Conservation (phyloP, 306 rosid genomes). For the Pueraria montana region DNA sequence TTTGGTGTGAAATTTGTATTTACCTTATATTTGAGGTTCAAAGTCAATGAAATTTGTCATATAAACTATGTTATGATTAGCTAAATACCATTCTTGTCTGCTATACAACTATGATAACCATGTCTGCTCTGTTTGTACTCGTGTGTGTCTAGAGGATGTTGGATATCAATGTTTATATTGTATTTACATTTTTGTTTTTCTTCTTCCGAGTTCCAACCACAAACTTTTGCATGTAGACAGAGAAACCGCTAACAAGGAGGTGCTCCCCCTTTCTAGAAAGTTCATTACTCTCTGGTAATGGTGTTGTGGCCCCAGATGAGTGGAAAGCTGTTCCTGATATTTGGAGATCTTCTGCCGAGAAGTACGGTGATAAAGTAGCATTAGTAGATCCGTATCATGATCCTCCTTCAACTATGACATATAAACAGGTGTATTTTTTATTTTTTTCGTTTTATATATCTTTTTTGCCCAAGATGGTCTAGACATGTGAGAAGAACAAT, state of each 20-base stretch:
- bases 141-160: background rate
- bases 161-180: background rate
- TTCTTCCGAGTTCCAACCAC: slow-evolving; percentile 28
- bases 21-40: too few species aligned
- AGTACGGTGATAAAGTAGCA: slow-evolving; percentile 80
- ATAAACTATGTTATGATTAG: too few species aligned
- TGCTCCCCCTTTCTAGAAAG: slow-evolving; percentile 88
- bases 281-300: slow-evolving; percentile 58
- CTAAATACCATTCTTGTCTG: too few species aligned
- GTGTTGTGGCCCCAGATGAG: slow-evolving; percentile 59
- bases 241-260: slow-evolving; percentile 65
- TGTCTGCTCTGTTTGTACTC: slow-evolving; percentile 14
- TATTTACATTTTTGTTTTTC: background rate
- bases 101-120: too few species aligned
- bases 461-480: background rate
- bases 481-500: slow-evolving; percentile 1
- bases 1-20: slow-evolving; percentile 3
- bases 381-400: slow-evolving; percentile 83
- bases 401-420: slow-evolving; percentile 87
- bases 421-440: slow-evolving; percentile 56
- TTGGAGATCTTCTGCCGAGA: slow-evolving; percentile 92
- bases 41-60: too few species aligned
- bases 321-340: slow-evolving; percentile 97
- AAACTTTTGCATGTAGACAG: slow-evolving; percentile 55
- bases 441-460: background rate